Evolutionary conservation across 768 basidiomycete genomes (phyloP).

Genomic region (Lentinus brumalis): DNA sequence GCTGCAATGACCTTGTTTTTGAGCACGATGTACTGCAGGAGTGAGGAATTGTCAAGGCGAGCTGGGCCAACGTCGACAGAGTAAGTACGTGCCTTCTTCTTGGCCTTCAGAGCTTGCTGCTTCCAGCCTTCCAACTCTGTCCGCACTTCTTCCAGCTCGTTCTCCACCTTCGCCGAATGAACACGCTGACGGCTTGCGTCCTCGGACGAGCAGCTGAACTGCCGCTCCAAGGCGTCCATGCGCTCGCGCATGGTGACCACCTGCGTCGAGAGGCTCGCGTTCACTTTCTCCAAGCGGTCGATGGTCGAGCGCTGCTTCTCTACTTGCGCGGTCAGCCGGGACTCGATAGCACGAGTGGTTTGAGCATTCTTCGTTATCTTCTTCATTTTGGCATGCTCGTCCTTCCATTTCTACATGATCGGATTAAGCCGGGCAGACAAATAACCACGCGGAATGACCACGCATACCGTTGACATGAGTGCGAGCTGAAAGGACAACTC

Average conservation of each 20-base stretch:
- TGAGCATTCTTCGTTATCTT: background rate
- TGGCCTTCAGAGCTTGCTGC: slow-evolving; percentile 9
- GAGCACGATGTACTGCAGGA: slow-evolving; percentile 8
- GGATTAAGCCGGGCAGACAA: background rate
- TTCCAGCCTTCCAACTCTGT: slow-evolving; percentile 8
- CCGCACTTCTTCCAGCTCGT: background rate
- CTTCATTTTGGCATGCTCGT: background rate
- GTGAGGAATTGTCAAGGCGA: too few species aligned
- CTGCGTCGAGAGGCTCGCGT: background rate
- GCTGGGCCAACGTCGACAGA: background rate
- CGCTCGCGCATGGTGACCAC: slow-evolving; percentile 1
- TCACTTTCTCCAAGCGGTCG: background rate
- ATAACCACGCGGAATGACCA: background rate
- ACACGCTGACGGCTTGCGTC: slow-evolving; percentile 6
- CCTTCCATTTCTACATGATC: slow-evolving; percentile 1
- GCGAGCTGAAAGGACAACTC: slow-evolving; percentile 15
- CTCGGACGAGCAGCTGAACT: slow-evolving; percentile 5
- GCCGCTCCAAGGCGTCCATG: background rate
- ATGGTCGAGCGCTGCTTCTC: background rate
- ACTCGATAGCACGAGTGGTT: background rate
- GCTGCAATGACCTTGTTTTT: slow-evolving; percentile 6
- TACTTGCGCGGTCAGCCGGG: background rate
- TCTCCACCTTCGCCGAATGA: background rate
- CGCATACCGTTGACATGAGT: slow-evolving; percentile 8
- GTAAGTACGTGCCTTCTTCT: slow-evolving; percentile 10